Evolutionary conservation across 2,329 filamentous ascomycete species (phyloP), one percentile per base, ranked within the genome.

Genomic region (Arthroderma sp.): DNA sequence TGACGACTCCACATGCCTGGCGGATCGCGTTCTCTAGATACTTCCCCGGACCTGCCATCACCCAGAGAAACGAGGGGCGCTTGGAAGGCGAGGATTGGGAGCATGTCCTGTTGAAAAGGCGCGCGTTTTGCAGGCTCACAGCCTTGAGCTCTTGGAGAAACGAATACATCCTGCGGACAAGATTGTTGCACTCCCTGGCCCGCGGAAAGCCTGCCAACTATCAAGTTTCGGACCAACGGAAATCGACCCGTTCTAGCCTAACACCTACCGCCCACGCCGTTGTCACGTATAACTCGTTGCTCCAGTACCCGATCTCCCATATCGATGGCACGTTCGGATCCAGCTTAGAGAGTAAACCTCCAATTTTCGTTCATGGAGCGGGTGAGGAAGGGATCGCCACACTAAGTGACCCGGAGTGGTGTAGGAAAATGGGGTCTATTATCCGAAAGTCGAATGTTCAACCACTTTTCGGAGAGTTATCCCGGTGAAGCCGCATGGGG

Each of bases 1-100:
- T 97, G 57, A 95, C 89, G 3, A 91, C 88, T 1, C 88, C 91
- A 15, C 89, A 96, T 73, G 90, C 90, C 6, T 97, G 91, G 91
- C 84, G 89, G 61, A 87, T 90, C 68, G 91, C 91, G 4, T 97
- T 97, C 68, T 81, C 88, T 64, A 88, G 91, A 61, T 91, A 85
- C 73, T 98, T 97, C 65, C 88, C 88, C 0, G 90, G 87, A 1
- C 82, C 86, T 23, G 81, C 85, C 66, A 78, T 78, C 4, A 67
- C 84, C 51, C 69, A 74, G 41, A 67, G 73, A 57, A 68, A 69
- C 38, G 66, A 65, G 13, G 70, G 71, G 19, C 65, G 72, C 1
- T 73, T 74, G 63, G 74, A 77, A 21, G 71, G 75, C 23, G 74
- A 81, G 37, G 70, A 72, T 49, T 71, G 73, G 56, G 83, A 82